Evolutionary conservation across 2,329 filamentous ascomycete species (phyloP), one percentile per base, ranked within the genome.

Genomic region (Dactylellina haptotyla): DNA sequence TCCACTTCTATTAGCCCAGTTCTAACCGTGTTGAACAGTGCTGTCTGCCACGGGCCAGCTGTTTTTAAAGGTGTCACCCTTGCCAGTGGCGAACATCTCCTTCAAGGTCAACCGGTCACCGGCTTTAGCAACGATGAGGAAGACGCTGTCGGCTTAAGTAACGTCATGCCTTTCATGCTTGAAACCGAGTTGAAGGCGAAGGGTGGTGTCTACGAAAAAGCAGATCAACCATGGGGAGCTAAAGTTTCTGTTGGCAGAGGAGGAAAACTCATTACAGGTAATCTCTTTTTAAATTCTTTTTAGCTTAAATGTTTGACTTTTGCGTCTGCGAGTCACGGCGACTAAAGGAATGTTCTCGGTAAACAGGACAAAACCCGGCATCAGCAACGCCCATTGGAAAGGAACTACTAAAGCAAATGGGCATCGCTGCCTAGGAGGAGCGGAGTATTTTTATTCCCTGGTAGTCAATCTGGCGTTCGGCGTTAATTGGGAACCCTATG

Each of bases 41-140:
- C 89, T 2, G 88, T 91, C 48, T 91, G 89, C 82, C 89, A 91
- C 80, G 89, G 88, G 4, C 87, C 89, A 1, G 86, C 85, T 2
- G 89, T 85, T 10, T 82, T 91, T 14, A 83, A 84, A 53, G 84
- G 88, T 76, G 88, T 86, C 34, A 85, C 84, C 77, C 78, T 84
- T 18, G 75, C 81, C 3, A 81, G 84, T 72, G 87, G 87, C 32
- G 81, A 83, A 75, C 82, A 83, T 56, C 80, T 90, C 8, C 80
- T 90, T 39, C 80, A 83, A 54, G 87, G 85, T 46, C 84, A 84
- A 78, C 81, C 83, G 48, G 86, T 87, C 23, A 89, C 87, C 0
- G 88, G 85, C 8, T 87, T 88, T 78, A 85, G 83, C 34, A 86
- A 88, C 77, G 80, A 72, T 0, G 87, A 89, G 81, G 86, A 88